These are phyloP conservation scores for Ustilago crameri DNA, from an alignment of 1,284 basidiomycete genomes.

Conservation along the genomic window DNA sequence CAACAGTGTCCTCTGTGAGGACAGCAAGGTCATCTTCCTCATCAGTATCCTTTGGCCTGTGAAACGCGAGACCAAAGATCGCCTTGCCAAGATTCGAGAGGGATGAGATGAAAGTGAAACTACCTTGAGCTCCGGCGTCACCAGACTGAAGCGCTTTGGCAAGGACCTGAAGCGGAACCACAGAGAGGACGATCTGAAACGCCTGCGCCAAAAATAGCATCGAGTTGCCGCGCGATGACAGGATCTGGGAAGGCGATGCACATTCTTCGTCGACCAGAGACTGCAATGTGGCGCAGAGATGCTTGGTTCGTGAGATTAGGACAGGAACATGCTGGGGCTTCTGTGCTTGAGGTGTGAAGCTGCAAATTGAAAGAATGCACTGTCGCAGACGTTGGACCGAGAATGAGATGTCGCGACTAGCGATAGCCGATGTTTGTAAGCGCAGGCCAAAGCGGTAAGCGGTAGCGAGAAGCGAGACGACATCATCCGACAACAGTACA, in stretches of 20 bases:
- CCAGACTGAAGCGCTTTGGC: constrained; percentile 24
- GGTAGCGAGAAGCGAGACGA: constrained; percentile 47
- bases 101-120: constrained; percentile 37
- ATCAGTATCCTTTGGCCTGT: constrained; percentile 31
- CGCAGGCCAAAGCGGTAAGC: constrained; percentile 41
- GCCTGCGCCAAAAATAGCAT: constrained; percentile 50
- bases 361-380: constrained; percentile 38
- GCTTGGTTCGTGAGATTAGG: constrained; percentile 31
- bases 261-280: constrained; percentile 42
- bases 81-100: constrained; percentile 34
- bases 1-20: constrained; percentile 49
- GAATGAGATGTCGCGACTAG: constrained; percentile 40
- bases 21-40: constrained; percentile 55
- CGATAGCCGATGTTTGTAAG: constrained; percentile 14
- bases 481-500: constrained; percentile 45
- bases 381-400: constrained; percentile 49
- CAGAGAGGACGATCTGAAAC: constrained; percentile 40
- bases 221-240: constrained; percentile 42
- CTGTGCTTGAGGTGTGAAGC: constrained; percentile 39
- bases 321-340: constrained; percentile 40
- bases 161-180: constrained; percentile 33
- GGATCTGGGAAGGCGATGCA: constrained; percentile 12
- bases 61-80: constrained; percentile 50
- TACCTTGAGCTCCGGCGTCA: constrained; percentile 14
- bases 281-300: constrained; percentile 37